Conservation (phyloP, 2,329 filamentous ascomycete species). For the Tolypocladium ovalisporum region DNA sequence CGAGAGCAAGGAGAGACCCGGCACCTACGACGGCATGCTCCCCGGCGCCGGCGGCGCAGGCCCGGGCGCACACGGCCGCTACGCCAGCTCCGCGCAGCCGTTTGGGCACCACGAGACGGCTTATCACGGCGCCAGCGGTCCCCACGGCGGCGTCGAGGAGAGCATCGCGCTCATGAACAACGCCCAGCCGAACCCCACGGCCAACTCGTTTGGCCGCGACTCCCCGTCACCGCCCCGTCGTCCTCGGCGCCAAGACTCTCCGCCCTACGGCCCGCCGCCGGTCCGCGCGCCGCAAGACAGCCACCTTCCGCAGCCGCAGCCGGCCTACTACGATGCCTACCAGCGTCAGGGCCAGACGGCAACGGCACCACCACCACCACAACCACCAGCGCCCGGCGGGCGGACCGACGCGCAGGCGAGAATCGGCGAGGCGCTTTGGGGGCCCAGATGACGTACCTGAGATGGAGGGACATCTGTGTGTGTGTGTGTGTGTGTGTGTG, state of each 20-base stretch:
- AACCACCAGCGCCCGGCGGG: neutral
- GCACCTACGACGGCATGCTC: slow-evolving; percentile 11
- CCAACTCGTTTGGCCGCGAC: neutral
- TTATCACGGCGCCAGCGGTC: slow-evolving; percentile 23
- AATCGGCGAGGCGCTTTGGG: slow-evolving; percentile 8
- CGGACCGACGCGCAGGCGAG: slow-evolving; percentile 2
- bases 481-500: neutral
- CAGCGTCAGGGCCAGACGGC: neutral
- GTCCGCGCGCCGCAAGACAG: neutral
- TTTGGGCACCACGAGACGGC: slow-evolving; percentile 26
- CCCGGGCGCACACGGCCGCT: slow-evolving; percentile 7
- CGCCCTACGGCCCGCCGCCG: neutral
- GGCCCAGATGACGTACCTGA: neutral
- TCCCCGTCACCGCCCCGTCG: slow-evolving; percentile 2
- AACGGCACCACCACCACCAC: neutral
- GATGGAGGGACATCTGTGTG: neutral
- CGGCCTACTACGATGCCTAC: slow-evolving; percentile 1
- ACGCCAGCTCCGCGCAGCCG: slow-evolving; percentile 16
- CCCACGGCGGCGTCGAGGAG: slow-evolving; percentile 18
- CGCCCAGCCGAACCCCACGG: slow-evolving; percentile 18
- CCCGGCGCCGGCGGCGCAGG: slow-evolving; percentile 3
- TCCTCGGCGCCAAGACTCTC: slow-evolving; percentile 1
- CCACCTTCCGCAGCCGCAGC: neutral
- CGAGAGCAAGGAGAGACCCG: slow-evolving; percentile 11
- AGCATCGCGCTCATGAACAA: slow-evolving; percentile 31